Percentiles rank a stretch among this genome's conserved stretches.
Conservation (phyloP, 371 early-diverging fungal genomes). For the Haplosporangium sp. region DNA sequence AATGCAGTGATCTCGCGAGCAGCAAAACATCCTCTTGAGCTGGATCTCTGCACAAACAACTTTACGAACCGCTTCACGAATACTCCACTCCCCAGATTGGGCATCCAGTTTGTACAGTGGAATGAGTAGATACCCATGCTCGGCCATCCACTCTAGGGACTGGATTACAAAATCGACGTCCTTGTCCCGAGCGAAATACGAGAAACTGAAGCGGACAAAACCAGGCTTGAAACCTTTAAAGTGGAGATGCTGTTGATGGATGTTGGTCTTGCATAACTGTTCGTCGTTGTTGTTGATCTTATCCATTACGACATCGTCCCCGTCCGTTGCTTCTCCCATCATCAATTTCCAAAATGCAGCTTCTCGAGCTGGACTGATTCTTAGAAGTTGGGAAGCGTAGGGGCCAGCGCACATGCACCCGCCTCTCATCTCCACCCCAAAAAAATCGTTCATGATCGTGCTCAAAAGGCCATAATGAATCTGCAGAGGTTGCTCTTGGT, state of each 20-base stretch:
- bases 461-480: conserved; percentile 44
- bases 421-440: conserved; percentile 47
- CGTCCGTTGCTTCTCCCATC: conserved; percentile 6
- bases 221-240: conserved; percentile 39
- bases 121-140: conserved; percentile 24
- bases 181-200: conserved; percentile 25
- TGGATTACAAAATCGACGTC: conserved; percentile 29
- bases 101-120: conserved; percentile 21
- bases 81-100: conserved; percentile 13
- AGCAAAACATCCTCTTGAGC: conserved; percentile 3
- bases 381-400: conserved; percentile 27
- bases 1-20: conserved; percentile 10
- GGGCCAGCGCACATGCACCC: conserved; percentile 46
- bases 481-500: conserved; percentile 15
- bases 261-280: conserved; percentile 4
- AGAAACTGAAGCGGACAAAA: conserved; percentile 26
- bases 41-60: conserved; percentile 11
- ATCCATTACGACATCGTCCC: background rate
- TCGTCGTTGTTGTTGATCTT: background rate
- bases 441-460: conserved; percentile 49
- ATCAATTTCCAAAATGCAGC: conserved; percentile 34
- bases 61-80: conserved; percentile 14
- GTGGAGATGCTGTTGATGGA: conserved; percentile 28
- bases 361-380: conserved; percentile 29
- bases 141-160: conserved; percentile 28